phyloP scores from a whole-genome alignment of 2,329 filamentous ascomycete genomes.

The Arthrobotrys iridis region DNA sequence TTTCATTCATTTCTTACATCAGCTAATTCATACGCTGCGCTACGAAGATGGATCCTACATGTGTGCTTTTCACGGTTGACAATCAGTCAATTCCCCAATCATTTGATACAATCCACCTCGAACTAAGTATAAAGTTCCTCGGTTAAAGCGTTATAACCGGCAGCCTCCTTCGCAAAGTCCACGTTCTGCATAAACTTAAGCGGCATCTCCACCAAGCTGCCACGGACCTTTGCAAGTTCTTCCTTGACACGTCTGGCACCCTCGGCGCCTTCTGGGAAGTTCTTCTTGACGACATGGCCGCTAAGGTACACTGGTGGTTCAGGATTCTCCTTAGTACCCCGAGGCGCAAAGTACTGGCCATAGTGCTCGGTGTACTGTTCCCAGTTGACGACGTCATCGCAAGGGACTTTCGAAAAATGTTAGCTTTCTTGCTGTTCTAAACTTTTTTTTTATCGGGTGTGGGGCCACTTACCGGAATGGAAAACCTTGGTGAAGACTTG shows the following conservation, averaged over 20 bases:
- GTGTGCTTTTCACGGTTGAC: conserved; percentile 5
- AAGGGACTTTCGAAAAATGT: conserved; percentile 67
- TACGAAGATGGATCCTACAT: background rate
- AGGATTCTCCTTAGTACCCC: conserved; percentile 63
- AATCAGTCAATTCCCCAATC: background rate
- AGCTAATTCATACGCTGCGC: background rate
- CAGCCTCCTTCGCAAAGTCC: conserved; percentile 85
- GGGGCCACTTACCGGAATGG: conserved; percentile 67
- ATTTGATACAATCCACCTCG: background rate
- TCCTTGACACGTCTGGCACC: conserved; percentile 79
- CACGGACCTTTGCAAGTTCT: conserved; percentile 72
- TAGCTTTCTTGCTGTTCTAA: background rate
- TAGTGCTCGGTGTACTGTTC: conserved; percentile 78
- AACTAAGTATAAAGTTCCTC: conserved; percentile 75
- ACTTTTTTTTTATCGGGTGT: background rate
- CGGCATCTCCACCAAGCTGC: conserved; percentile 87
- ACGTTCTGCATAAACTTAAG: conserved; percentile 84
- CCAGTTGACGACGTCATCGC: conserved; percentile 75
- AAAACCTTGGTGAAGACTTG: conserved; percentile 83
- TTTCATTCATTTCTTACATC: background rate
- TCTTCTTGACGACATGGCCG: conserved; percentile 84
- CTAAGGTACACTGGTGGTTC: conserved; percentile 73
- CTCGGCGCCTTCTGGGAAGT: conserved; percentile 71
- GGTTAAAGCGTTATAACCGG: conserved; percentile 73
- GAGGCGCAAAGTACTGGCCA: conserved; percentile 71